Conservation (phyloP, 164 flowering plant genomes). For the Vitis labrusca region DNA sequence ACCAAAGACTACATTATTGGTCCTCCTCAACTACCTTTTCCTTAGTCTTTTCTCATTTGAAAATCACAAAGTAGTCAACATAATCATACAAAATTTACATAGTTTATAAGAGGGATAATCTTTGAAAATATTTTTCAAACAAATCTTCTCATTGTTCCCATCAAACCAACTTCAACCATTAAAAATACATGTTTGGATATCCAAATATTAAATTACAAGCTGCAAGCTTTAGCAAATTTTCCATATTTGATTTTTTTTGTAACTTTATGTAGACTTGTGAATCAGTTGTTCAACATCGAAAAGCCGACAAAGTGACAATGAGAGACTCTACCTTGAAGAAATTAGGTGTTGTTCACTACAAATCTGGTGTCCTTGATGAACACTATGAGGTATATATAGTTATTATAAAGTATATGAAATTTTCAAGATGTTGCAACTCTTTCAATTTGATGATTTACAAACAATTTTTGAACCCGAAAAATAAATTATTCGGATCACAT, state of each 20-base stretch:
- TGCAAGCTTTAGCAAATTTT: too few relatives aligned
- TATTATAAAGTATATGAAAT: not conserved
- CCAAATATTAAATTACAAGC: too few relatives aligned
- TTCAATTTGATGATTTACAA: not conserved
- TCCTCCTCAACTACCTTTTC: too few relatives aligned
- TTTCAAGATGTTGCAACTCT: not conserved
- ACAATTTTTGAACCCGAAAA: not conserved
- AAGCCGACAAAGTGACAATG: conserved; percentile 65
- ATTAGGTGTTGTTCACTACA: conserved; percentile 66
- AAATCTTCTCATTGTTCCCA: too few relatives aligned
- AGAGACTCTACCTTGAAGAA: conserved; percentile 65
- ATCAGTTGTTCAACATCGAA: conserved; percentile 76
- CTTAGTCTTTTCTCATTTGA: too few relatives aligned
- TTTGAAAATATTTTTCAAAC: too few relatives aligned
- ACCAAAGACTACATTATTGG: too few relatives aligned
- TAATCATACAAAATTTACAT: too few relatives aligned
- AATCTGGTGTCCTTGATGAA: conserved; percentile 65
- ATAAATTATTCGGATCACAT: not conserved
- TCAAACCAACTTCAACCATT: too few relatives aligned
- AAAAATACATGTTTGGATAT: too few relatives aligned
- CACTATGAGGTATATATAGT: conserved; percentile 66
- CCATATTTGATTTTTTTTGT: not conserved
- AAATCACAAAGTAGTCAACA: too few relatives aligned
- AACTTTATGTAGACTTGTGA: conserved; percentile 65
- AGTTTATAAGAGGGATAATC: too few relatives aligned